A percentile compares a stretch with the other conserved stretches of the same genome.
These are phyloP conservation scores for Paxillus involutus DNA, from an alignment of 768 basidiomycete genomes.

Conservation along the genomic window DNA sequence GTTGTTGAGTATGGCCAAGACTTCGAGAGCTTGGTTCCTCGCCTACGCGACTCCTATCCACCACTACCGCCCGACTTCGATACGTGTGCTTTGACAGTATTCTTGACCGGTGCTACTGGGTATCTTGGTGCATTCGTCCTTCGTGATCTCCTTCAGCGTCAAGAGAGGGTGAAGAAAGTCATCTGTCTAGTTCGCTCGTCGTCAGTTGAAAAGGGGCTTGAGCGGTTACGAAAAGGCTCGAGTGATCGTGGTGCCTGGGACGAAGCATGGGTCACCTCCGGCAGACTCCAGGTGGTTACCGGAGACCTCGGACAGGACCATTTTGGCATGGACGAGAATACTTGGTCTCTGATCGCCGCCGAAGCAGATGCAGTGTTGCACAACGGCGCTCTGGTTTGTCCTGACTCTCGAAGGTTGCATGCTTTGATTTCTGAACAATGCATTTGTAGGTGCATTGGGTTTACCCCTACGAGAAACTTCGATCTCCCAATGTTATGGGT, in stretches of 20 bases:
- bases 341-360: slow-evolving; percentile 65
- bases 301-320: slow-evolving; percentile 79
- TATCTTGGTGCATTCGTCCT: slow-evolving; percentile 95
- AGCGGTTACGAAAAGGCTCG: slow-evolving; percentile 68
- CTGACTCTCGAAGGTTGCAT: background rate
- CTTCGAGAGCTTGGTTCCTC: slow-evolving; percentile 57
- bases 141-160: slow-evolving; percentile 67
- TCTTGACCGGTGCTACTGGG: slow-evolving; percentile 96
- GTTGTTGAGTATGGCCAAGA: slow-evolving; percentile 79
- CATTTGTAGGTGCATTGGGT: slow-evolving; percentile 90
- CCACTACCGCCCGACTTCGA: slow-evolving; percentile 58
- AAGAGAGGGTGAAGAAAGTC: slow-evolving; percentile 73
- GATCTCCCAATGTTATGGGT: slow-evolving; percentile 88
- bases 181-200: slow-evolving; percentile 88
- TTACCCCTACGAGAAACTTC: slow-evolving; percentile 93
- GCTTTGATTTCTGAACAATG: background rate
- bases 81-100: slow-evolving; percentile 64
- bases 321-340: slow-evolving; percentile 67
- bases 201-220: slow-evolving; percentile 57
- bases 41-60: slow-evolving; percentile 61
- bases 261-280: slow-evolving; percentile 70
- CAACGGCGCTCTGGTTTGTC: slow-evolving; percentile 93
- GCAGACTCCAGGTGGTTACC: slow-evolving; percentile 72
- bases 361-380: slow-evolving; percentile 87
- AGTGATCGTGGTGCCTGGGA: slow-evolving; percentile 87